A percentile compares a stretch with the other conserved stretches of the same genome.
Evolutionary conservation across 176 grass and related monocot genomes (phyloP).

Genomic region (Rhynchospora pubera): DNA sequence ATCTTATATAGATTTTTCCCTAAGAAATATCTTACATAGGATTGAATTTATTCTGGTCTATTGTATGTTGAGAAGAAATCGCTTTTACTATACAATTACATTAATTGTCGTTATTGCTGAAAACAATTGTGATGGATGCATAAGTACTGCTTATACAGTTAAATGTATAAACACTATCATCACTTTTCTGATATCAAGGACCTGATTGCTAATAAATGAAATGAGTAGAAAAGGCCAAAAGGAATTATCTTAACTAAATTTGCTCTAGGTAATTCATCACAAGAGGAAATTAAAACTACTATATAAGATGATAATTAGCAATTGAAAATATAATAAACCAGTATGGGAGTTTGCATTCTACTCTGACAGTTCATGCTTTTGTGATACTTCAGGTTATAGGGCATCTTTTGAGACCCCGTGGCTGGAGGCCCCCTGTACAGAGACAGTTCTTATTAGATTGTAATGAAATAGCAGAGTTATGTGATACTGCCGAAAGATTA

Average conservation of each 20-base stretch:
- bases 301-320: background rate
- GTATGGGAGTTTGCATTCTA: conserved; percentile 4
- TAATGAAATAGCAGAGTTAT: conserved; percentile 98
- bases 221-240: background rate
- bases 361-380: conserved; percentile 19
- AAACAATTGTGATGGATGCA: background rate
- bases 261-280: background rate
- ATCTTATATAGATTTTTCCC: background rate
- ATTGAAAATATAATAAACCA: background rate
- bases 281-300: background rate
- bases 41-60: conserved; percentile 1
- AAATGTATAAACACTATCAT: background rate
- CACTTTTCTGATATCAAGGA: background rate
- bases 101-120: background rate
- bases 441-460: conserved; percentile 97
- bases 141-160: background rate
- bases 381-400: conserved; percentile 55
- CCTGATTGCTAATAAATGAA: background rate
- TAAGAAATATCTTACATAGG: background rate
- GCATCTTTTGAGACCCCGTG: conserved; percentile 91
- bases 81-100: background rate
- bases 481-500: conserved; percentile 88
- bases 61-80: background rate
- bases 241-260: background rate
- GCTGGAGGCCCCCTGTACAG: conserved; percentile 96